phyloP scores from a whole-genome alignment of 2,329 filamentous ascomycete species.

The Aspergillus fructus region DNA sequence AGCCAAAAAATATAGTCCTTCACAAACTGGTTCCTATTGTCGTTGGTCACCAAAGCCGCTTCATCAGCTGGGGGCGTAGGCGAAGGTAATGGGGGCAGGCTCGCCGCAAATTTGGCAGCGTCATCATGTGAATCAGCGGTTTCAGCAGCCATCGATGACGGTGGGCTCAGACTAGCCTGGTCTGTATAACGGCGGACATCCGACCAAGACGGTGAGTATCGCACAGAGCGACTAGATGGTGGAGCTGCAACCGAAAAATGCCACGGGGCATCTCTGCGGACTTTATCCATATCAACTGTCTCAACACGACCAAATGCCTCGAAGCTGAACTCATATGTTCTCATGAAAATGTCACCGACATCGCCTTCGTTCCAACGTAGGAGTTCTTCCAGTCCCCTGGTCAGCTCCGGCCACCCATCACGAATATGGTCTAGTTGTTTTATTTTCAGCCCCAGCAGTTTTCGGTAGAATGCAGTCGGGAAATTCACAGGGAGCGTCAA shows the following conservation, averaged over 20 bases:
- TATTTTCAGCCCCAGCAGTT: constrained; percentile 69
- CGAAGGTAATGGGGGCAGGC: constrained; percentile 26
- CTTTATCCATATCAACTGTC: constrained; percentile 55
- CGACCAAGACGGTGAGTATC: constrained; percentile 22
- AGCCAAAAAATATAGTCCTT: constrained; percentile 83
- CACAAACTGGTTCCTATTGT: constrained; percentile 76
- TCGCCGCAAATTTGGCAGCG: constrained; percentile 22
- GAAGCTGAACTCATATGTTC: constrained; percentile 83
- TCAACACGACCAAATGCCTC: constrained; percentile 55
- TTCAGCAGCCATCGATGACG: constrained; percentile 24
- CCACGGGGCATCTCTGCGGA: constrained; percentile 38
- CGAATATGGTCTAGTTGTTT: constrained; percentile 72
- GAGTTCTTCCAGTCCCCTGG: constrained; percentile 70
- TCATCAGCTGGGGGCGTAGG: constrained; percentile 45
- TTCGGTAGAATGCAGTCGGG: constrained; percentile 78
- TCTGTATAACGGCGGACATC: constrained; percentile 23
- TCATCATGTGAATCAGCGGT: constrained; percentile 19
- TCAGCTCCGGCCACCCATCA: constrained; percentile 84
- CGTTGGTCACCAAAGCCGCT: constrained; percentile 73
- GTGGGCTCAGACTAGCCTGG: constrained; percentile 17
- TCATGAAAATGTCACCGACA: constrained; percentile 76
- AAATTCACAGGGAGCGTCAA: constrained; percentile 88
- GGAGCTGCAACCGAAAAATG: constrained; percentile 21
- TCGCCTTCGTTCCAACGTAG: constrained; percentile 77
- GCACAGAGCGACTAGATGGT: not conserved